A percentile compares a stretch with the other conserved stretches of the same genome.
These are phyloP conservation scores for Pseudoturritis turrita DNA, from an alignment of 345 rosid genomes.

Conservation along the genomic window DNA sequence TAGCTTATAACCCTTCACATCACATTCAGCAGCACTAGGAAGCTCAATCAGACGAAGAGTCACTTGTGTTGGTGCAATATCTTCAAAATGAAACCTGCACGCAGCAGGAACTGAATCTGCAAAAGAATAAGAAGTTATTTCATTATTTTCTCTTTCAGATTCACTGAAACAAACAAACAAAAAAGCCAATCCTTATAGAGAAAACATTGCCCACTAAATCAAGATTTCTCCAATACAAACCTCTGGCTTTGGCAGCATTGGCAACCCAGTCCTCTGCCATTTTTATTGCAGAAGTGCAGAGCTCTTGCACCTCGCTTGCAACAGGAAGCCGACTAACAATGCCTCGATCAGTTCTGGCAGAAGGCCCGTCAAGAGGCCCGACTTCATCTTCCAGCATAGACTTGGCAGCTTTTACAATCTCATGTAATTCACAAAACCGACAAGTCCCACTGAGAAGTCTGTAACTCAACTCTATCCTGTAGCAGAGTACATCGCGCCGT, in stretches of 20 bases:
- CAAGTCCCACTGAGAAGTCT: slow-evolving; percentile 75
- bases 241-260: slow-evolving; percentile 41
- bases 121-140: slow-evolving; percentile 4
- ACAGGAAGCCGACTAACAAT: slow-evolving; percentile 87
- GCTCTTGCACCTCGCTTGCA: slow-evolving; percentile 69
- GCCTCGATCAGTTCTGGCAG: slow-evolving; percentile 74
- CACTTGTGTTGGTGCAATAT: slow-evolving; percentile 58
- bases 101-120: slow-evolving; percentile 45
- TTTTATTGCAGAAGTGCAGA: slow-evolving; percentile 66
- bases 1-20: slow-evolving; percentile 81
- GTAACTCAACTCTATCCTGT: slow-evolving; percentile 77
- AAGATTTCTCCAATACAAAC: slow-evolving; percentile 33
- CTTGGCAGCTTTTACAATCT: slow-evolving; percentile 62
- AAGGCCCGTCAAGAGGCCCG: slow-evolving; percentile 64
- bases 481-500: slow-evolving; percentile 73
- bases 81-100: slow-evolving; percentile 83
- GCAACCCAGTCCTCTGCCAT: slow-evolving; percentile 63
- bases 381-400: slow-evolving; percentile 76
- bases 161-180: neutral
- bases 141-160: neutral
- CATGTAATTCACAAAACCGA: slow-evolving; percentile 64
- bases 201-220: neutral
- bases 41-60: slow-evolving; percentile 61
- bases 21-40: slow-evolving; percentile 37
- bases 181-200: neutral